phyloP scores from a whole-genome alignment of 129 eudicot species.

The Pseudognaphalium luteoalbum region DNA sequence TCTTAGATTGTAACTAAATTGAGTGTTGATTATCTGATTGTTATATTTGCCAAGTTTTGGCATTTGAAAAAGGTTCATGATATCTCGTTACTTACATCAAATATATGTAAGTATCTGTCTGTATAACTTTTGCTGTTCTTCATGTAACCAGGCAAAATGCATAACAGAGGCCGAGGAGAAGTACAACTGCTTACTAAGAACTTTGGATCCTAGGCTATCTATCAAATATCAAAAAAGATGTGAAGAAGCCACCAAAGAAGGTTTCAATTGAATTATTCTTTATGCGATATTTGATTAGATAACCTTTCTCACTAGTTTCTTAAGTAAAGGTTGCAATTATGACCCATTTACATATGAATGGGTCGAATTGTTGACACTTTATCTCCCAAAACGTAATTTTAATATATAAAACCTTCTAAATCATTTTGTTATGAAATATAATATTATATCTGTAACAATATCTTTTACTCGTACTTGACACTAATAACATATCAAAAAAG shows the following conservation, averaged over 20 bases:
- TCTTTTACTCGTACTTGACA: background rate
- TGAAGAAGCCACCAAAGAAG: constrained; percentile 95
- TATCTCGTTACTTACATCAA: constrained; percentile 4
- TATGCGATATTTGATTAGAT: background rate
- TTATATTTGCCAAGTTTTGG: constrained; percentile 17
- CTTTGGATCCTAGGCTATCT: constrained; percentile 65
- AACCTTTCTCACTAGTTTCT: background rate
- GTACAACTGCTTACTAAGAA: constrained; percentile 52
- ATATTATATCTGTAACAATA: background rate
- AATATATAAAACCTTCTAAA: background rate
- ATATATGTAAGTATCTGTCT: background rate
- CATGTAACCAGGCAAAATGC: constrained; percentile 57
- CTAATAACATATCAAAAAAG: background rate
- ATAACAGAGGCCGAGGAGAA: constrained; percentile 80
- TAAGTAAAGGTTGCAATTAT: background rate
- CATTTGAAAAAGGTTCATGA: background rate
- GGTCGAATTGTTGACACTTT: background rate
- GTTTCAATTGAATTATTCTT: constrained; percentile 31
- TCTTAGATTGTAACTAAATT: background rate
- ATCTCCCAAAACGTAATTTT: background rate
- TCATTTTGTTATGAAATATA: background rate
- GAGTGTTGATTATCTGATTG: constrained; percentile 5
- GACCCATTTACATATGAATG: background rate
- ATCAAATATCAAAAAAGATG: constrained; percentile 72
- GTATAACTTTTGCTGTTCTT: constrained; percentile 1